Evolutionary conservation across 2,329 filamentous ascomycete genomes (phyloP), one percentile per base, ranked within the genome.

Genomic region (Fusarium paranaense): DNA sequence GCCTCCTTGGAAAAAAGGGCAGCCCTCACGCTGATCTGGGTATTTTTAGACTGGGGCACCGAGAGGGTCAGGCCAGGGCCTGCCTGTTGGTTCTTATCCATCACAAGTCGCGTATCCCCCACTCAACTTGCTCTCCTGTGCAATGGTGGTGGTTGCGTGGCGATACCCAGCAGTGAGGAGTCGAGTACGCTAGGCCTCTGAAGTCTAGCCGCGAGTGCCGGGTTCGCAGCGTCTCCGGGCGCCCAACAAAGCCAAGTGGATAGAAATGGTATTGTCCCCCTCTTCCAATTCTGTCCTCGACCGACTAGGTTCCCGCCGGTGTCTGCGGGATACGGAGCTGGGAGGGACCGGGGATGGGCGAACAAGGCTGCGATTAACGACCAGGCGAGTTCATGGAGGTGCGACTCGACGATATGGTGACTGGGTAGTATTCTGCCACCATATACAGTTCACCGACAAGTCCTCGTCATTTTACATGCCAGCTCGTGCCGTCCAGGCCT

Each of bases 21-120:
- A 59, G 61, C 61, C 45, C 27, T 65, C 38, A 50, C 40, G 62
- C 62, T 47, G 71, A 70, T 71, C 74, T 54, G 67, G 66, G 69
- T 78, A 78, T 78, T 78, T 78, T 78, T 78, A 78, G 73, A 77
- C 76, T 72, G 68, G 70, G 66, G 62, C 63, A 42, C 35, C 27
- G 42, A 25, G 59, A 68, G 69, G 61, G 64, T 60, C 63, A 64
- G 65, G 62, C 69, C 69, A 73, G 64, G 64, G 61, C 66, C 64
- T 67, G 45, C 62, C 66, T 62, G 40, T 63, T 65, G 32, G 57
- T 50, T 25, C 25, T 73, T 67, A 45, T 60, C 74, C 72, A 72
- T 78, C 70, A 61, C 68, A 69, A 71, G 58, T 76, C 62, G 60
- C 62, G 56, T 67, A 69, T 65, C 71, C 71, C 68, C 73, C 70